These are phyloP conservation scores for Sutorius eximius DNA, from an alignment of 1,284 basidiomycete species.

Conservation along the genomic window DNA sequence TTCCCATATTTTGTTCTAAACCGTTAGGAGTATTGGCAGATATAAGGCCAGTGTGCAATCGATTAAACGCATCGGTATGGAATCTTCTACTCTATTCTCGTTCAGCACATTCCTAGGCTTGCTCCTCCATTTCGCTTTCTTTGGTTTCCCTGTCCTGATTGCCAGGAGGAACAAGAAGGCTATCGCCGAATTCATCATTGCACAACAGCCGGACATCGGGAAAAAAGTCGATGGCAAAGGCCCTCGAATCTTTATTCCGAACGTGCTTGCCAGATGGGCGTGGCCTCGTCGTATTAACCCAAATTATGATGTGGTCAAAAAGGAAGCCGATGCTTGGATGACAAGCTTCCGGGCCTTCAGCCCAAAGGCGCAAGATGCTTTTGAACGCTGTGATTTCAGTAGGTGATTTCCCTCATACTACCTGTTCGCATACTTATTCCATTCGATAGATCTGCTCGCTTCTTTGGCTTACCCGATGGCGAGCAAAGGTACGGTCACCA, in stretches of 20 bases:
- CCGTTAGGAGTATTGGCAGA: neutral
- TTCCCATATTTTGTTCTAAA: neutral
- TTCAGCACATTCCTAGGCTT: neutral
- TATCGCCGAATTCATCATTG: too few relatives aligned
- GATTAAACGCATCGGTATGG: conserved; percentile 3
- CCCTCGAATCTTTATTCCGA: conserved; percentile 15
- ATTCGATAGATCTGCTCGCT: conserved; percentile 13
- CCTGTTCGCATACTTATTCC: neutral
- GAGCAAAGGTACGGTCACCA: conserved; percentile 12
- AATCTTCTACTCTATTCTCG: neutral
- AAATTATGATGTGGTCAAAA: conserved; percentile 11
- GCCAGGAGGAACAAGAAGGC: neutral
- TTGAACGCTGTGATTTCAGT: conserved; percentile 20
- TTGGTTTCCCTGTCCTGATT: neutral
- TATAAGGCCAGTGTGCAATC: conserved; percentile 1
- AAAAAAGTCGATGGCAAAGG: neutral
- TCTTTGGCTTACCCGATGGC: conserved; percentile 10
- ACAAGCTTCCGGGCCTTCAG: conserved; percentile 17
- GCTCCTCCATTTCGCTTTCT: neutral
- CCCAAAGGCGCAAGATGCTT: conserved; percentile 18
- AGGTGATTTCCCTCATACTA: neutral
- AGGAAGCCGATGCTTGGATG: conserved; percentile 14
- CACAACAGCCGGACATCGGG: neutral
- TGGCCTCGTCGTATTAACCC: conserved; percentile 18
- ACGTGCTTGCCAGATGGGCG: conserved; percentile 21